Conservation (phyloP, 2,329 filamentous ascomycete species). For the Alternaria incomplexa region DNA sequence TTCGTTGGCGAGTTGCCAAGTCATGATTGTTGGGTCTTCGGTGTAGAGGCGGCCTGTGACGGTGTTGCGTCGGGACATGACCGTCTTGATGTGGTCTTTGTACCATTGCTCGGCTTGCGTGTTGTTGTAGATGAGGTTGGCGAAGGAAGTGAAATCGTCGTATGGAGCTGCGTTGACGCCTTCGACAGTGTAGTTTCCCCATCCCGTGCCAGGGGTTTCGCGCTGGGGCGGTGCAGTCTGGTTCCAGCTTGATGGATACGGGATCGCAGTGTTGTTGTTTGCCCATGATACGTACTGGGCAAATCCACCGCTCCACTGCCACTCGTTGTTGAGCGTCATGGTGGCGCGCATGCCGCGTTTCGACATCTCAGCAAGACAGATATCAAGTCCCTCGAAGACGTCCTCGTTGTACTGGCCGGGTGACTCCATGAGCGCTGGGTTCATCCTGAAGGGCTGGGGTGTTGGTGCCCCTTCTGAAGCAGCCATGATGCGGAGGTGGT, state of each 20-base stretch:
- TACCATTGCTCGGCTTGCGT: slow-evolving; percentile 44
- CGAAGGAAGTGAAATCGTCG: slow-evolving; percentile 33
- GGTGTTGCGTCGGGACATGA: slow-evolving; percentile 46
- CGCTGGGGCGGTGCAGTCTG: slow-evolving; percentile 46
- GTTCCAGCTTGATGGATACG: slow-evolving; percentile 50
- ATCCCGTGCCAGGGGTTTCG: slow-evolving; percentile 42
- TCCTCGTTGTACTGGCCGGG: slow-evolving; percentile 50
- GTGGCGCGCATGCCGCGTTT: slow-evolving; percentile 50
- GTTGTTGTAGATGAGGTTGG: slow-evolving; percentile 47
- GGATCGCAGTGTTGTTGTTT: slow-evolving; percentile 42
- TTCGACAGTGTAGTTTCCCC: slow-evolving; percentile 49
- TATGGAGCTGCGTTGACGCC: slow-evolving; percentile 44
- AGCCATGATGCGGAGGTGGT: slow-evolving; percentile 51
- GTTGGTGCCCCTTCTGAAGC: slow-evolving; percentile 48
- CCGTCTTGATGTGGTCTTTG: slow-evolving; percentile 46
- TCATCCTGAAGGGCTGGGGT: slow-evolving; percentile 49
- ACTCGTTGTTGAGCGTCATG: slow-evolving; percentile 49
- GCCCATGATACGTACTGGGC: slow-evolving; percentile 50
- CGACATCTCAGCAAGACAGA: slow-evolving; percentile 49
- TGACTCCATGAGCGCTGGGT: slow-evolving; percentile 43
- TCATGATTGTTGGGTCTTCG: slow-evolving; percentile 50
- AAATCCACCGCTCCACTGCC: slow-evolving; percentile 51
- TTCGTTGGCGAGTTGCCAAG: slow-evolving; percentile 51
- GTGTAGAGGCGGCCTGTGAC: slow-evolving; percentile 46
- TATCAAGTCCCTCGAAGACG: slow-evolving; percentile 47